A percentile compares a stretch with the other conserved stretches of the same genome.
Evolutionary conservation across 495 filamentous ascomycete species (phyloP).

Genomic region (Aspergillus egyptiacus): DNA sequence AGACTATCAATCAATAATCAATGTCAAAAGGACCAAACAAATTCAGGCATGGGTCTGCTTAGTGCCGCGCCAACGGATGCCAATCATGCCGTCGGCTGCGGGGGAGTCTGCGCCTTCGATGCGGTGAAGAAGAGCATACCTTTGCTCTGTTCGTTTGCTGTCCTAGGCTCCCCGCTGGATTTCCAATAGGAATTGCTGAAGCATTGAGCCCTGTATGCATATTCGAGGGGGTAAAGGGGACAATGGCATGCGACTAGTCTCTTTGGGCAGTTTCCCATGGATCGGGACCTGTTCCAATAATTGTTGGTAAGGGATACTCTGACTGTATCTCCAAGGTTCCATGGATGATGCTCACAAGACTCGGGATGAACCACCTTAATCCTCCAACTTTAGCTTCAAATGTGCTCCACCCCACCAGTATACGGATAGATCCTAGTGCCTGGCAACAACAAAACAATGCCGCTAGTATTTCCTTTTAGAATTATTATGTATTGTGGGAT

Average conservation of each 20-base stretch:
- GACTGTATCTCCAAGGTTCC: too few relatives aligned
- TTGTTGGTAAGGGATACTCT: too few relatives aligned
- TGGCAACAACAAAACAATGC: constrained; percentile 20
- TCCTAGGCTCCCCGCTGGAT: constrained; percentile 14
- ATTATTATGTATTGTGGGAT: too few relatives aligned
- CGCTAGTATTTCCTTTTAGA: too few relatives aligned
- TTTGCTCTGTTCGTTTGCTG: neutral
- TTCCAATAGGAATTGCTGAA: neutral
- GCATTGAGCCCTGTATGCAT: neutral
- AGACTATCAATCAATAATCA: too few relatives aligned
- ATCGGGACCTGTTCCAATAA: too few relatives aligned
- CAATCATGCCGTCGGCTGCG: constrained; percentile 19
- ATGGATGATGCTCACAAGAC: neutral
- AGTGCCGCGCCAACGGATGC: constrained; percentile 1
- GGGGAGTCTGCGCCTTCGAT: constrained; percentile 23
- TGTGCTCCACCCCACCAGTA: constrained; percentile 17
- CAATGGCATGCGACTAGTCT: too few relatives aligned
- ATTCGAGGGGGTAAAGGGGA: too few relatives aligned
- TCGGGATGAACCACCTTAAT: constrained; percentile 17
- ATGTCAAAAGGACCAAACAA: constrained; percentile 3
- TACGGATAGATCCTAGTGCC: too few relatives aligned
- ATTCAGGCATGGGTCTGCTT: constrained; percentile 3
- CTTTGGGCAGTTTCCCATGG: too few relatives aligned
- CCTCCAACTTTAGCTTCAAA: constrained; percentile 13
- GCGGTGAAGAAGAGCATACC: constrained; percentile 23